These are phyloP conservation scores for Tolypocladium tropicale DNA, from an alignment of 2,329 filamentous ascomycete species.

Conservation along the genomic window DNA sequence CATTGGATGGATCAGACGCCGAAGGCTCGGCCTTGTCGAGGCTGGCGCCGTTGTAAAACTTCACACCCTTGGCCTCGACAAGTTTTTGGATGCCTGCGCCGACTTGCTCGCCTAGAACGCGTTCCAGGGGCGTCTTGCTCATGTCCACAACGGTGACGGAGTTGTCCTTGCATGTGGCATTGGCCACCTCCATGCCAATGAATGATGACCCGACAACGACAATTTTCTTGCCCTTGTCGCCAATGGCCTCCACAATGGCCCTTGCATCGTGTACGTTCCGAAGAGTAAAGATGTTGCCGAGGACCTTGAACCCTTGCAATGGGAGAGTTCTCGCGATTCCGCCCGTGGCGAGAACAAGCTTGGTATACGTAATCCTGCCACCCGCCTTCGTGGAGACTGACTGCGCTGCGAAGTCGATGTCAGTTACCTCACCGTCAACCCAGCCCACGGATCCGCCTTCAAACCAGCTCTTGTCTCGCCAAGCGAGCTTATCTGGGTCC, in stretches of 20 bases:
- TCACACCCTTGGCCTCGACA: conserved; percentile 78
- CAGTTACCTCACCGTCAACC: conserved; percentile 54
- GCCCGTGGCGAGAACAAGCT: conserved; percentile 83
- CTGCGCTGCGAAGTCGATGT: conserved; percentile 66
- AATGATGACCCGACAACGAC: conserved; percentile 89
- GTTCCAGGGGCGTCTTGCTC: conserved; percentile 76
- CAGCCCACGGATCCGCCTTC: conserved; percentile 48
- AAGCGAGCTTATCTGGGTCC: conserved; percentile 68
- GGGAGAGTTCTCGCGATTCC: conserved; percentile 68
- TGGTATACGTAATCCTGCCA: conserved; percentile 65
- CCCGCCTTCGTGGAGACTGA: conserved; percentile 66
- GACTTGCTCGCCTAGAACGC: conserved; percentile 73
- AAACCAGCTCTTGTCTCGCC: conserved; percentile 71
- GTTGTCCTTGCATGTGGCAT: conserved; percentile 70
- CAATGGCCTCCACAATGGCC: conserved; percentile 68
- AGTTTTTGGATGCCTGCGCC: conserved; percentile 70
- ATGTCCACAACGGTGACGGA: conserved; percentile 79
- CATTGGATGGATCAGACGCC: conserved; percentile 53
- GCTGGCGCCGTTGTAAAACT: conserved; percentile 71
- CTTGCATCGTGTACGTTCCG: conserved; percentile 69
- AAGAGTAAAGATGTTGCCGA: conserved; percentile 80
- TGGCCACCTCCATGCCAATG: conserved; percentile 96
- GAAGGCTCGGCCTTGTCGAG: conserved; percentile 79
- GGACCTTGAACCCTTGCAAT: conserved; percentile 72
- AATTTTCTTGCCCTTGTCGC: conserved; percentile 79